These are phyloP conservation scores for Podila epigama DNA, from an alignment of 192 early-diverging fungal genomes.

Conservation along the genomic window DNA sequence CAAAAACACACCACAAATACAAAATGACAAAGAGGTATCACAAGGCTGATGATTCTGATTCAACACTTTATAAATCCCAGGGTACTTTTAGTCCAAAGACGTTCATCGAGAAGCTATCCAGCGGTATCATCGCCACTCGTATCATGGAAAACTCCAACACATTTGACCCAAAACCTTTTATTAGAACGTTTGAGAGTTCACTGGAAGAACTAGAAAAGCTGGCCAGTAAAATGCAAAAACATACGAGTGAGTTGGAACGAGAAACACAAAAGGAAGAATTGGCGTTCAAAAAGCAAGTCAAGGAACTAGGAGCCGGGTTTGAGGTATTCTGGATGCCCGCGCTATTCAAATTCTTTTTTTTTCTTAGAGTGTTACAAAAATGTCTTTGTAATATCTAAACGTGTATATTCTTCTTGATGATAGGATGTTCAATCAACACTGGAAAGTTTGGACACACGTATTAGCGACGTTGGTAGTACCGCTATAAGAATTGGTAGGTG, in stretches of 20 bases:
- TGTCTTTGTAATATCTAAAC: neutral
- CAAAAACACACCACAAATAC: slow-evolving; percentile 54
- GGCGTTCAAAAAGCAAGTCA: slow-evolving; percentile 77
- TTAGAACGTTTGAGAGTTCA: slow-evolving; percentile 87
- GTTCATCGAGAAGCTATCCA: slow-evolving; percentile 35
- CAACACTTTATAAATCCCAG: neutral
- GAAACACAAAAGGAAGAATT: slow-evolving; percentile 76
- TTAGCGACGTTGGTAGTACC: slow-evolving; percentile 93
- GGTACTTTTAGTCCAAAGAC: slow-evolving; percentile 36
- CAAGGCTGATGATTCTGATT: neutral
- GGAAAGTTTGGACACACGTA: slow-evolving; percentile 85
- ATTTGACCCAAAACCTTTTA: slow-evolving; percentile 93
- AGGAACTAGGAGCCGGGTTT: slow-evolving; percentile 81
- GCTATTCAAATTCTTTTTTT: neutral
- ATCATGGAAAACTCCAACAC: slow-evolving; percentile 50
- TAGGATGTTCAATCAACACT: slow-evolving; percentile 89
- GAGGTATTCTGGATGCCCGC: slow-evolving; percentile 58
- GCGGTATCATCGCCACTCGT: slow-evolving; percentile 34
- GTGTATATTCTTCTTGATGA: neutral
- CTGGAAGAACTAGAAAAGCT: slow-evolving; percentile 84
- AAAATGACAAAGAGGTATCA: slow-evolving; percentile 38
- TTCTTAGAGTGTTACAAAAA: neutral
- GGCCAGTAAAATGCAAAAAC: slow-evolving; percentile 76
- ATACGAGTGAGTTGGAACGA: slow-evolving; percentile 87
- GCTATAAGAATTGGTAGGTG: slow-evolving; percentile 88